Conservation (phyloP, 2,329 filamentous ascomycete genomes). For the Malbranchea zuffiana region DNA sequence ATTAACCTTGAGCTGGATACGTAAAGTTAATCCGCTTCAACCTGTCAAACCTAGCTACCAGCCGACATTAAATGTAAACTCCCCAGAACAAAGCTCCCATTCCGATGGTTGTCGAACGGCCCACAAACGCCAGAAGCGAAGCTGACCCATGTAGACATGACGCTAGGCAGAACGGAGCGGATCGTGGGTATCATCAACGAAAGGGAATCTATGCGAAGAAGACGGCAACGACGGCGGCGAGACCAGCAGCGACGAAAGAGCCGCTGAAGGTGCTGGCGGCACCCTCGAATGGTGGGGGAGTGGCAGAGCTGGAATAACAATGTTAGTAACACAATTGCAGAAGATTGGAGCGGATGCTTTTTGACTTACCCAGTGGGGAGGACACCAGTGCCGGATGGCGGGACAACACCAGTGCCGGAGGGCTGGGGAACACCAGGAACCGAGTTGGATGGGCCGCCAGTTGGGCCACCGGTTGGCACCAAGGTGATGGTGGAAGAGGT, state of each 20-base stretch:
- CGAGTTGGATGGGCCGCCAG: slow-evolving; percentile 9
- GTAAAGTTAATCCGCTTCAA: no score
- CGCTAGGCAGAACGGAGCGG: slow-evolving; percentile 8
- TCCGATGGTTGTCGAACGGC: neutral
- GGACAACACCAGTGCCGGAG: slow-evolving; percentile 5
- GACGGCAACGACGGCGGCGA: slow-evolving; percentile 22
- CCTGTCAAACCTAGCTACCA: no score
- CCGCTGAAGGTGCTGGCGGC: slow-evolving; percentile 22
- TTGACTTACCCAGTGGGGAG: slow-evolving; percentile 6
- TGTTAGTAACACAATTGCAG: neutral
- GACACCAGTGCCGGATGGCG: slow-evolving; percentile 7
- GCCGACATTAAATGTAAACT: no score
- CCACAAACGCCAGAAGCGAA: slow-evolving; percentile 4
- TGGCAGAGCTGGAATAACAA: slow-evolving; percentile 1
- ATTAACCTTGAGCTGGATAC: no score
- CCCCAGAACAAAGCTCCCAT: no score
- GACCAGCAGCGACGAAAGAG: slow-evolving; percentile 22
- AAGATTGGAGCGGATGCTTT: neutral
- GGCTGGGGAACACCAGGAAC: slow-evolving; percentile 2
- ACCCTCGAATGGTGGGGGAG: slow-evolving; percentile 21
- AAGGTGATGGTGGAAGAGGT: slow-evolving; percentile 14
- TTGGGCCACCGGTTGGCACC: slow-evolving; percentile 11
- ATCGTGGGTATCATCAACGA: slow-evolving; percentile 16
- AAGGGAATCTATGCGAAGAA: slow-evolving; percentile 23
- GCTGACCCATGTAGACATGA: slow-evolving; percentile 7